These are phyloP conservation scores for Penicillium thymicola DNA, from an alignment of 2,329 filamentous ascomycete genomes.

Conservation along the genomic window DNA sequence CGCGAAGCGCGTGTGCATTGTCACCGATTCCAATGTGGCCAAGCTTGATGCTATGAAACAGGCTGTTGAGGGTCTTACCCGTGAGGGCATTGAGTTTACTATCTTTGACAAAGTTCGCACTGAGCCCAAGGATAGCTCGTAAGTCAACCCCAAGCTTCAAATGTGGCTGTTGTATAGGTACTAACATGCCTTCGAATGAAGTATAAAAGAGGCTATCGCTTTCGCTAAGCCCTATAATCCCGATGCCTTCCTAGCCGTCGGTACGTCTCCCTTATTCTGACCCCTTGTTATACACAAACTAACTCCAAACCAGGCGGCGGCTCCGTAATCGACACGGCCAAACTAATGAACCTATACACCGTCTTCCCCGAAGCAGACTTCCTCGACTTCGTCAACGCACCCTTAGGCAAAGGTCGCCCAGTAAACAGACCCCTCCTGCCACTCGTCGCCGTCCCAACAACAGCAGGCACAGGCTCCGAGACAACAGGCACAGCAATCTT, in stretches of 20 bases:
- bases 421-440: slow-evolving; percentile 69
- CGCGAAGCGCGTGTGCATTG: slow-evolving; percentile 80
- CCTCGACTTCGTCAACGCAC: slow-evolving; percentile 95
- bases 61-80: slow-evolving; percentile 73
- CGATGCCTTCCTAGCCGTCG: slow-evolving; percentile 90
- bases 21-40: slow-evolving; percentile 80
- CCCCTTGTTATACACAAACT: background rate
- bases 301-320: slow-evolving; percentile 56
- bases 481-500: slow-evolving; percentile 98
- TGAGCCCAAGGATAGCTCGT: slow-evolving; percentile 94
- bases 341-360: slow-evolving; percentile 96
- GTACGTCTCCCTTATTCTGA: slow-evolving; percentile 34
- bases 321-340: slow-evolving; percentile 96
- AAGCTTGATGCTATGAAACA: slow-evolving; percentile 87
- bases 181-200: background rate
- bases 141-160: slow-evolving; percentile 32
- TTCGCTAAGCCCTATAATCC: slow-evolving; percentile 77
- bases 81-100: slow-evolving; percentile 74
- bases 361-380: slow-evolving; percentile 90
- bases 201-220: slow-evolving; percentile 79
- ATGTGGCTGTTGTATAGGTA: slow-evolving; percentile 44
- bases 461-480: slow-evolving; percentile 83
- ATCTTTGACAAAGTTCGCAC: slow-evolving; percentile 78
- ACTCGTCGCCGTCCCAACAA: slow-evolving; percentile 79
- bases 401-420: slow-evolving; percentile 77